A percentile compares a stretch with the other conserved stretches of the same genome.
phyloP scores from a whole-genome alignment of 208 protist species.

The Trypanosoma theileri region DNA sequence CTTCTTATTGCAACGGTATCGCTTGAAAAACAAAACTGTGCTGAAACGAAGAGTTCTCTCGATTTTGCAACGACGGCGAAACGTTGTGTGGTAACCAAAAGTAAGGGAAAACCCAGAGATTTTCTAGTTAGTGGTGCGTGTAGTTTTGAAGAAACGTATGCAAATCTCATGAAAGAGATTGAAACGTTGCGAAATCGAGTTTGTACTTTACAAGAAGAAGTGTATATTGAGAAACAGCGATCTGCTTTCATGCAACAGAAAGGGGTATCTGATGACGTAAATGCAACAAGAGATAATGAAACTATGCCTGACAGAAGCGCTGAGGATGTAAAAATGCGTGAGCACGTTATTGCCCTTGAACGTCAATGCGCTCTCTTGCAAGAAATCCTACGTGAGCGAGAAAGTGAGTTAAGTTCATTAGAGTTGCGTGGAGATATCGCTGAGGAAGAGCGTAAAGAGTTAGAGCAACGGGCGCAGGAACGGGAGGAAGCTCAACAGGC shows the following conservation, averaged over 20 bases:
- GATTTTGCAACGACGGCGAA: conserved; percentile 67
- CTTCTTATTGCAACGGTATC: conserved; percentile 72
- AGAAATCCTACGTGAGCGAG: conserved; percentile 20
- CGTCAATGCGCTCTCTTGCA: conserved; percentile 28
- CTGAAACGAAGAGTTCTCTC: conserved; percentile 69
- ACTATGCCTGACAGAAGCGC: background rate
- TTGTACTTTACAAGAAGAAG: conserved; percentile 32
- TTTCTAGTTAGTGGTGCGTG: conserved; percentile 15
- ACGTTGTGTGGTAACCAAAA: conserved; percentile 52
- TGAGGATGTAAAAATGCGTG: conserved; percentile 13
- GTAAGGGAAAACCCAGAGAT: conserved; percentile 27
- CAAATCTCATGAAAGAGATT: conserved; percentile 24
- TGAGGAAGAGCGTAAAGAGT: conserved; percentile 15
- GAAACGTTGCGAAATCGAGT: conserved; percentile 38
- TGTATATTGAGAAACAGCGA: conserved; percentile 26
- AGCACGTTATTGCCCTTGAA: conserved; percentile 22
- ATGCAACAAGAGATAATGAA: background rate
- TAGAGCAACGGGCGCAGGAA: conserved; percentile 13
- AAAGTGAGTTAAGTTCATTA: conserved; percentile 23
- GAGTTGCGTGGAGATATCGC: conserved; percentile 10
- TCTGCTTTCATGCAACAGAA: background rate
- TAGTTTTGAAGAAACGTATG: conserved; percentile 28
- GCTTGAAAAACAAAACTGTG: conserved; percentile 53
- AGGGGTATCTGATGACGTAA: background rate
- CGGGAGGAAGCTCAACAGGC: conserved; percentile 15